Base-by-base conservation (phyloP, 2,329 filamentous ascomycete genomes). In the Mycosphaerella sp. region DNA sequence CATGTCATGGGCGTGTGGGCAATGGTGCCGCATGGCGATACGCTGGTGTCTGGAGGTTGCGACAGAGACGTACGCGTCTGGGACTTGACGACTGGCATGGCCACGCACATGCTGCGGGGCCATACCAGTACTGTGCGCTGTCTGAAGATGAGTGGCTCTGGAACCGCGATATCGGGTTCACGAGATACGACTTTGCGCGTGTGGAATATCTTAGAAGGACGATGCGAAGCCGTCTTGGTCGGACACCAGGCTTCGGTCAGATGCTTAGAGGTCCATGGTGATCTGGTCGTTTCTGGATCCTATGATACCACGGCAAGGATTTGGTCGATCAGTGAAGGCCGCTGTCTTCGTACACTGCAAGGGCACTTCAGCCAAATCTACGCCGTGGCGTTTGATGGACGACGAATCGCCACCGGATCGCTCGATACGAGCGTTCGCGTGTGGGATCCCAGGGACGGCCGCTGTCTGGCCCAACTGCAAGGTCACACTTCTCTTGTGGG, bases 1-100 rank as follows among this genome's bases (percentile, higher is more conserved):
- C 93, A 98, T 72, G 87, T 97, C 40, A 98, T 98, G 93, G 93
- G 93, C 36, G 93, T 98, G 16, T 98, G 93, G 93, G 93, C 93
- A 43, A 97, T 98, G 91, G 89, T 98, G 18, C 93, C 93, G 6
- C 96, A 90, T 87, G 91, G 88, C 53, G 91, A 98, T 68, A 86
- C 88, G 47, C 78, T 98, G 55, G 93, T 98, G 54, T 96, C 89
- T 63, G 93, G 93, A 62, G 93, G 93, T 5, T 98, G 93, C 68
- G 93, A 98, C 72, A 82, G 93, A 54, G 93, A 98, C 66, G 93
- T 98, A 25, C 81, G 93, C 51, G 93, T 98, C 5, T 98, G 93
- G 93, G 87, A 98, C 65, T 84, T 98, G 75, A 83, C 84, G 44
- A 95, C 88, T 55, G 93, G 88, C 30, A 78, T 79, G 57, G 86